Base-by-base conservation (phyloP, 225 moss, liverwort and hornwort genomes). In the Antitrichia curtipendula region DNA sequence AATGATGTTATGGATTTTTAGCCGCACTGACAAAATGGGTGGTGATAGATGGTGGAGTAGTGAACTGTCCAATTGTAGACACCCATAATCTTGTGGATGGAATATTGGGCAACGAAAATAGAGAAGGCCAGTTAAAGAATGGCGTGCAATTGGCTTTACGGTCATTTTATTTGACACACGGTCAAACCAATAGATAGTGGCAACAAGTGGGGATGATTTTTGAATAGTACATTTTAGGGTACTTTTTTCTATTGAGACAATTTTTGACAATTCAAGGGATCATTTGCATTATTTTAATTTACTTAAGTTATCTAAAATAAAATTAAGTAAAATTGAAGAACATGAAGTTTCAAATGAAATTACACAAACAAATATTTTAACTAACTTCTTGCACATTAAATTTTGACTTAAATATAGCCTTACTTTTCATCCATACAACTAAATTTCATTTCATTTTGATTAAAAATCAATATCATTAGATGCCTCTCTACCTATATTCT, bases 31-130 rank as follows among this genome's bases (percentile, higher is more conserved):
- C 5, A 5, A 29, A 62, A 1, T n/a, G 2, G 8, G 6, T 21
- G 7, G 38, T 2, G 12, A 7, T 3, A 4, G 4, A 66, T 22
- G 22, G 7, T 22, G 12, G 38, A 66, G 7, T 22, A 68, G 38
- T 68, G 3, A 7, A 68, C 1, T n/a, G 1, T n/a, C 2, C 1
- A 1, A 2, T 66, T 66, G 21, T 0, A 0, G 1, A n/a, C 0
- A 22, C 12, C 3, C 1, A 0, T 38, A 4, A 38, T 23, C 7
- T 3, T 38, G 4, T 0, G 0, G 5, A 22, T 66, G 17, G 38
- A n/a, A 1, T 7, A 1, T 68, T 68, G 38, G 7, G 22, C 22
- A 9, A 22, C 0, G 4, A 2, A 38, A 4, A 38, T 16, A 22
- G 4, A 2, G 7, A 38, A 38, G 38, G 21, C 23, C 0, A 13